These are phyloP conservation scores for Pythium phragmitis DNA, from an alignment of 352 stramenopile genomes.

Conservation along the genomic window DNA sequence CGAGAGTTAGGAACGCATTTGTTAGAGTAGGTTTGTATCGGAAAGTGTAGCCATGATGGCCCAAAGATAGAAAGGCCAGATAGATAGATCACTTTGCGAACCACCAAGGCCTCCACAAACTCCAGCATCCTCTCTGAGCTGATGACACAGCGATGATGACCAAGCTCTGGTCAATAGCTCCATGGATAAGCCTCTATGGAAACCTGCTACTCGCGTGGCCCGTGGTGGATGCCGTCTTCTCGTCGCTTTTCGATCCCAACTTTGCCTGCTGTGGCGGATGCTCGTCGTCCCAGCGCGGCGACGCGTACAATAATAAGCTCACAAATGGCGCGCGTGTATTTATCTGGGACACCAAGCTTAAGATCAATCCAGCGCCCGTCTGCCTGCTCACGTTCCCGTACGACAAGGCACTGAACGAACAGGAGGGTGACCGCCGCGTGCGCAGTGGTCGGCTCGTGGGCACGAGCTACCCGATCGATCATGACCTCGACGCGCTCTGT, in stretches of 20 bases:
- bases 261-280: slow-evolving; percentile 75
- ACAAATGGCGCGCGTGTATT: slow-evolving; percentile 50
- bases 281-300: slow-evolving; percentile 50
- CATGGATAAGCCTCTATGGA: neutral
- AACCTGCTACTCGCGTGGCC: neutral
- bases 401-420: slow-evolving; percentile 54
- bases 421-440: slow-evolving; percentile 54
- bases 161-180: neutral
- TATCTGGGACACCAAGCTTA: slow-evolving; percentile 69
- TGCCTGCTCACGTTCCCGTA: slow-evolving; percentile 64
- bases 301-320: slow-evolving; percentile 53
- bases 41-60: slow-evolving; percentile 14
- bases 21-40: neutral
- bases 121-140: neutral
- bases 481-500: slow-evolving; percentile 67
- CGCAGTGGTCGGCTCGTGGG: slow-evolving; percentile 59
- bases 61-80: slow-evolving; percentile 6
- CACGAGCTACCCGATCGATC: slow-evolving; percentile 67
- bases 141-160: neutral
- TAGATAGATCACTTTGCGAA: neutral
- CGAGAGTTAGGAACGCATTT: neutral
- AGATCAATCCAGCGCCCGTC: slow-evolving; percentile 41
- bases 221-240: neutral
- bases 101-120: neutral
- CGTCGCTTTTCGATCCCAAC: slow-evolving; percentile 36